phyloP scores from a whole-genome alignment of 129 eudicot species.

The Gnaphalium uliginosum region DNA sequence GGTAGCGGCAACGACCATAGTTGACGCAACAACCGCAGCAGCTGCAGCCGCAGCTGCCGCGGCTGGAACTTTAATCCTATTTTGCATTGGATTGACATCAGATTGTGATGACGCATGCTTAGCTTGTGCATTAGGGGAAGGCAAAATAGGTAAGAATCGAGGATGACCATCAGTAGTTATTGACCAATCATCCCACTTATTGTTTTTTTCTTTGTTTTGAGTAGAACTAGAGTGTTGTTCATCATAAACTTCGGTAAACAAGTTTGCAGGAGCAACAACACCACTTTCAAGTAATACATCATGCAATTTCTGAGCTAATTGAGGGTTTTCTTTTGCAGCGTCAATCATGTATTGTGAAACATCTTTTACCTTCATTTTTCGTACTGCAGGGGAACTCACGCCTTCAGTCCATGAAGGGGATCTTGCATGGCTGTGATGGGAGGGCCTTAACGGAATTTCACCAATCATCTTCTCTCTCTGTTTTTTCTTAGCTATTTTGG shows the following conservation, averaged over 20 bases:
- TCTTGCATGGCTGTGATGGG: slow-evolving; percentile 50
- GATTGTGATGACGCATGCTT: slow-evolving; percentile 38
- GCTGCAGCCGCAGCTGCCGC: slow-evolving; percentile 93
- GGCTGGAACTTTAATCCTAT: slow-evolving; percentile 59
- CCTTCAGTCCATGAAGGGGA: slow-evolving; percentile 99
- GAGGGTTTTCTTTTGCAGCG: slow-evolving; percentile 96
- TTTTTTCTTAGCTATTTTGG: slow-evolving; percentile 10
- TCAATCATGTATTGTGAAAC: slow-evolving; percentile 98
- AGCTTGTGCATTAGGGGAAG: slow-evolving; percentile 37
- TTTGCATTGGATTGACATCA: slow-evolving; percentile 38
- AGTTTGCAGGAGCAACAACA: slow-evolving; percentile 87
- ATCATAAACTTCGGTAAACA: slow-evolving; percentile 66
- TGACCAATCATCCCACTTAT: slow-evolving; percentile 21
- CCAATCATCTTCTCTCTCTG: slow-evolving; percentile 22
- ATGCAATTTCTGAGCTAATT: slow-evolving; percentile 90
- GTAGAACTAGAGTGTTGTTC: slow-evolving; percentile 38
- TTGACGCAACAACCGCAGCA: slow-evolving; percentile 91
- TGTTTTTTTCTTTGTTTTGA: slow-evolving; percentile 30
- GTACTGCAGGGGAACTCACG: slow-evolving; percentile 79
- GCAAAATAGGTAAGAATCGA: slow-evolving; percentile 60
- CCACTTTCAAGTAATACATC: slow-evolving; percentile 93
- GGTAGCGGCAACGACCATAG: slow-evolving; percentile 77
- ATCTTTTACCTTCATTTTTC: slow-evolving; percentile 86
- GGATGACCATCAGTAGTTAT: slow-evolving; percentile 33
- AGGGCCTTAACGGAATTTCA: slow-evolving; percentile 40